These are phyloP conservation scores for Leishmania amazonensis DNA, from an alignment of 208 protist species.

Conservation along the genomic window DNA sequence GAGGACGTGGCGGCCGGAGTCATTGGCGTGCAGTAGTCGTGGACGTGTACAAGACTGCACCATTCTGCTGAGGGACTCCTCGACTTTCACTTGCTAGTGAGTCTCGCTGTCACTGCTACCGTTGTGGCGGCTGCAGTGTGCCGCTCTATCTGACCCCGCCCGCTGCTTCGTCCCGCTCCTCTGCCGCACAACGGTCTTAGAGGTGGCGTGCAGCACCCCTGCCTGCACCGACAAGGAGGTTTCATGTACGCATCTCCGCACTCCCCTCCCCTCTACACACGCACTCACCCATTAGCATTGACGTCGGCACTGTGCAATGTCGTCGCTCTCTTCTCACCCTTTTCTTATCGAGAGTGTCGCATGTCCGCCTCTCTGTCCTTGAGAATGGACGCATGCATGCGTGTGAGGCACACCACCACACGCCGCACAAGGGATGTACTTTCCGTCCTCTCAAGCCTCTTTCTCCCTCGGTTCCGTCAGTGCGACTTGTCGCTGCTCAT, in stretches of 20 bases:
- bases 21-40: background rate
- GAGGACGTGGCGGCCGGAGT: no score
- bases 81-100: background rate
- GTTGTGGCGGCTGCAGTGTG: background rate
- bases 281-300: no score
- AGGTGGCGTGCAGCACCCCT: background rate
- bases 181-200: background rate
- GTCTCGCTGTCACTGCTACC: background rate
- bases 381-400: background rate
- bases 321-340: background rate
- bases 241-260: background rate
- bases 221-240: background rate
- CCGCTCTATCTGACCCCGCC: background rate
- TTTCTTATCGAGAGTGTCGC: background rate
- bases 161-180: background rate
- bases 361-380: background rate
- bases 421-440: background rate
- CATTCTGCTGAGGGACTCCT: background rate
- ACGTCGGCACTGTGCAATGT: background rate
- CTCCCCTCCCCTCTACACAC: background rate
- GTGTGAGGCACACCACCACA: background rate
- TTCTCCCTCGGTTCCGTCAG: constrained; percentile 3
- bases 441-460: constrained; percentile 1
- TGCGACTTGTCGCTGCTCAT: background rate
- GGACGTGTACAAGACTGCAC: background rate